These are phyloP conservation scores for Fraxinus platypoda DNA, from an alignment of 305 asterid species.

Conservation along the genomic window DNA sequence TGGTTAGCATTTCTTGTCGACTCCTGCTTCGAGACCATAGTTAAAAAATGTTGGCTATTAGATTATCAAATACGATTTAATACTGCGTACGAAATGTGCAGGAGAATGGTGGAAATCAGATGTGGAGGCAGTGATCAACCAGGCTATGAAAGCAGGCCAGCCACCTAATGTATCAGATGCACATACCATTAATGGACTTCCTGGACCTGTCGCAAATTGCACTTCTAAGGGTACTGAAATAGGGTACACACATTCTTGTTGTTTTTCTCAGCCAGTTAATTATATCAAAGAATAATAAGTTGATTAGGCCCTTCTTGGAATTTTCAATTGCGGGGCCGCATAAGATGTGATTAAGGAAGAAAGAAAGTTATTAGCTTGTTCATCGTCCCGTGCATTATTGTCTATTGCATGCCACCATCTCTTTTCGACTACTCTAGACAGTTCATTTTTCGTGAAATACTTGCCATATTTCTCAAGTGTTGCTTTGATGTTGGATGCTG, in stretches of 20 bases:
- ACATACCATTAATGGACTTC: slow-evolving; percentile 62
- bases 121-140: slow-evolving; percentile 54
- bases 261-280: not conserved
- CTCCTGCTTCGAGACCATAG: not conserved
- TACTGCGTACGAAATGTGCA: slow-evolving; percentile 8
- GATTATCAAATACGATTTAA: not conserved
- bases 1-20: slow-evolving; percentile 31
- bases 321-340: not conserved
- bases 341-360: not conserved
- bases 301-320: not conserved
- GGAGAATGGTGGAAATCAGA: slow-evolving; percentile 86
- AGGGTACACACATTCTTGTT: not conserved
- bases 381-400: not conserved
- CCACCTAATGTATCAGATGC: slow-evolving; percentile 75
- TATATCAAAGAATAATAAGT: not conserved
- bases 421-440: not conserved
- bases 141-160: slow-evolving; percentile 45
- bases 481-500: too few species aligned
- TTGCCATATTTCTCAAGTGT: not conserved
- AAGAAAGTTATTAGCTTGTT: not conserved
- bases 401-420: not conserved
- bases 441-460: not conserved
- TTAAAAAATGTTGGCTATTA: not conserved
- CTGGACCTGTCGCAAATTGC: slow-evolving; percentile 65
- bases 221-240: slow-evolving; percentile 48